Percentiles rank a stretch among this genome's conserved stretches.
Evolutionary conservation across 768 basidiomycete species (phyloP).

Genomic region (Cubamyces lactineus): DNA sequence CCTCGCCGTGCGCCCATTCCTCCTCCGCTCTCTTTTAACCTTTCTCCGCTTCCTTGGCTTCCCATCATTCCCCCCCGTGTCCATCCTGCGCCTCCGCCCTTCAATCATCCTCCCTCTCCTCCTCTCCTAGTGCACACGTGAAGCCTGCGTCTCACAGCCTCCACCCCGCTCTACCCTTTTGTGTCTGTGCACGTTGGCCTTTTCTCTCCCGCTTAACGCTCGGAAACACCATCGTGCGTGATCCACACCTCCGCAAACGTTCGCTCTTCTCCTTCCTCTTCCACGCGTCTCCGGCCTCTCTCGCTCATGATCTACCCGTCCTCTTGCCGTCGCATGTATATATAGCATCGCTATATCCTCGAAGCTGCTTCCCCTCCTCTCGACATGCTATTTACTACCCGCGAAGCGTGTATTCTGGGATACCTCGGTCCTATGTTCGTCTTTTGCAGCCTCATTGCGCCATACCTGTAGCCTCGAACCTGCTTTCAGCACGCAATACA

Average conservation of each 20-base stretch:
- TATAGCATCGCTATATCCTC: no score
- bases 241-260: not conserved
- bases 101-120: no score
- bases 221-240: conserved; percentile 15
- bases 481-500: not conserved
- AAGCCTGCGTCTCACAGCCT: conserved; percentile 5
- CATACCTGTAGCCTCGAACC: not conserved
- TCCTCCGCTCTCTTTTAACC: conserved; percentile 5
- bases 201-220: not conserved
- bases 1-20: not conserved
- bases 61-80: conserved; percentile 9
- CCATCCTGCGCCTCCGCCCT: conserved; percentile 6
- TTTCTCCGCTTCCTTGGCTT: conserved; percentile 20
- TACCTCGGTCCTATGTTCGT: not conserved
- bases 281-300: no score
- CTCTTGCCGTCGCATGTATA: no score
- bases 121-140: conserved; percentile 8
- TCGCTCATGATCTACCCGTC: no score
- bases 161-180: conserved; percentile 1
- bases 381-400: no score
- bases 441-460: not conserved
- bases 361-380: no score
- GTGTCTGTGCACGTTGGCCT: conserved; percentile 7
- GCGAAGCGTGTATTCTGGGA: not conserved
- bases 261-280: not conserved